A percentile compares a stretch with the other conserved stretches of the same genome.
phyloP scores from a whole-genome alignment of 2,329 filamentous ascomycete genomes.

The Grosmannia huntii region DNA sequence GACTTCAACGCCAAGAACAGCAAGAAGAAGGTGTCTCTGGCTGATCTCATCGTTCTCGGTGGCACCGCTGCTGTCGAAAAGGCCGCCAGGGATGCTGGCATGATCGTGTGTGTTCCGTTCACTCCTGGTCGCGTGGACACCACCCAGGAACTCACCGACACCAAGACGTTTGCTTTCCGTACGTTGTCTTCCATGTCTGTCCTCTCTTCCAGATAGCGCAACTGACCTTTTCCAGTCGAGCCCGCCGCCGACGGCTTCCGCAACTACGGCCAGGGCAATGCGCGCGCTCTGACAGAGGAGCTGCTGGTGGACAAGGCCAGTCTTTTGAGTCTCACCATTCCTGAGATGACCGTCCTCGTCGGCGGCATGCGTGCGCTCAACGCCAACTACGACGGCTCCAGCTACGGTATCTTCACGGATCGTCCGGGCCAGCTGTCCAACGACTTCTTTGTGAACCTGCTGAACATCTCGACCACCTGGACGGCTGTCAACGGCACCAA shows the following conservation, averaged over 20 bases:
- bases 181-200: too few species aligned
- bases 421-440: constrained; percentile 58
- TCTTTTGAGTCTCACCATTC: constrained; percentile 55
- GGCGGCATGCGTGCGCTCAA: constrained; percentile 60
- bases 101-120: constrained; percentile 50
- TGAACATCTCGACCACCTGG: constrained; percentile 56
- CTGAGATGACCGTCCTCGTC: constrained; percentile 57
- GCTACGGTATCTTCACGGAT: constrained; percentile 54
- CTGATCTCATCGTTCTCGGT: constrained; percentile 64
- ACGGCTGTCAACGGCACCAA: constrained; percentile 35
- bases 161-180: constrained; percentile 36
- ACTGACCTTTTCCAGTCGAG: constrained; percentile 31
- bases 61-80: constrained; percentile 63
- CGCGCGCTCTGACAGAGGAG: constrained; percentile 52
- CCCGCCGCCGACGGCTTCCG: constrained; percentile 63
- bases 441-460: constrained; percentile 72
- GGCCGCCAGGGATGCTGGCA: constrained; percentile 33
- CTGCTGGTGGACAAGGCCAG: constrained; percentile 60
- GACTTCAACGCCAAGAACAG: constrained; percentile 44
- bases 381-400: constrained; percentile 58
- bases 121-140: constrained; percentile 61
- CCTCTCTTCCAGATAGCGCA: too few species aligned
- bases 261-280: constrained; percentile 55
- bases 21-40: constrained; percentile 61
- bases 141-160: constrained; percentile 58